Conservation (phyloP, 768 basidiomycete species). For the Filobasidium wieringae region DNA sequence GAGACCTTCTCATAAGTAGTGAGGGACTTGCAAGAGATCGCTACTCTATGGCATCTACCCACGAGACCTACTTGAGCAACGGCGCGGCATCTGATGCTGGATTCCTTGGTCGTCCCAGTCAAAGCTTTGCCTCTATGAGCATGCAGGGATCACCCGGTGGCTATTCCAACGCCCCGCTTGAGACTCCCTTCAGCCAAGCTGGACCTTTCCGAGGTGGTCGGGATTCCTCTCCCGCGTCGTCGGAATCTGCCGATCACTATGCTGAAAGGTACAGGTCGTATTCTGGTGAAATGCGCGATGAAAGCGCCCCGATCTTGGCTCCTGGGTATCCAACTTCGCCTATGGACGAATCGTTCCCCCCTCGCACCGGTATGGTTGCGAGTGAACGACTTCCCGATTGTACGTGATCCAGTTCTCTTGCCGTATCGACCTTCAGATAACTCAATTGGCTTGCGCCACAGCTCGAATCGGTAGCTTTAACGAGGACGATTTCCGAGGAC, state of each 20-base stretch:
- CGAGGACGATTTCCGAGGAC: not conserved
- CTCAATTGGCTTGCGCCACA: constrained; percentile 7
- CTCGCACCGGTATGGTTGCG: constrained; percentile 17
- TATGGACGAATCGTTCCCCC: constrained; percentile 16
- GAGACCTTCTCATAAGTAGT: not conserved
- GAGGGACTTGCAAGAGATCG: constrained; percentile 41
- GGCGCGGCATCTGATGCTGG: constrained; percentile 20
- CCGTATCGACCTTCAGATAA: constrained; percentile 41
- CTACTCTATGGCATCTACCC: constrained; percentile 66
- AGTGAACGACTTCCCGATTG: constrained; percentile 35
- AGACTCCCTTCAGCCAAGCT: constrained; percentile 20
- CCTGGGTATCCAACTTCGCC: constrained; percentile 16
- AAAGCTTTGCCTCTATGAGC: constrained; percentile 29
- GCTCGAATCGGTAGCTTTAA: constrained; percentile 1
- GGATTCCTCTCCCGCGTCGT: constrained; percentile 32
- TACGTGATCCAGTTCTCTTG: constrained; percentile 38
- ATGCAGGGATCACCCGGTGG: constrained; percentile 15
- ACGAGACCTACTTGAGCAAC: constrained; percentile 49
- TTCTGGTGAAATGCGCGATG: constrained; percentile 4
- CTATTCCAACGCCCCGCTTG: constrained; percentile 42
- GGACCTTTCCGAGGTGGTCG: constrained; percentile 35
- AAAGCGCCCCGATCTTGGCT: constrained; percentile 4
- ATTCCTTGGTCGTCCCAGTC: constrained; percentile 28
- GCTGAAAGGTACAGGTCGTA: not conserved
- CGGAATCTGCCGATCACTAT: constrained; percentile 24